Percentiles rank a stretch among this genome's conserved stretches.
phyloP scores from a whole-genome alignment of 306 rosid genomes.

The Dalbergia cultrata region DNA sequence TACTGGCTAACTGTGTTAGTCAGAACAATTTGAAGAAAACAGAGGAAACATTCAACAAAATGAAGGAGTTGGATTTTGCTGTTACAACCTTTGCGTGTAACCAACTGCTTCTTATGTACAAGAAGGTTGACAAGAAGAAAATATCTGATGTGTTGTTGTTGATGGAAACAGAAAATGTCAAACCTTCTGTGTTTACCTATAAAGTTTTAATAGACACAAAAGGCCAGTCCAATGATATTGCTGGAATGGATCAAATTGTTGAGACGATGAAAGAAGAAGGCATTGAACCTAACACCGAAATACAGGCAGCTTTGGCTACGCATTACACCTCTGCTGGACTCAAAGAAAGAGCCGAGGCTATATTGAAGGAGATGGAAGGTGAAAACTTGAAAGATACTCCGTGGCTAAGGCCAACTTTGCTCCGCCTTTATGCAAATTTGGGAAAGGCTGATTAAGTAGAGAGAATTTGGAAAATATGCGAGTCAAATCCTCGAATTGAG shows the following conservation, averaged over 20 bases:
- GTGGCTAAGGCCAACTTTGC: constrained; percentile 50
- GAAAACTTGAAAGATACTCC: constrained; percentile 52
- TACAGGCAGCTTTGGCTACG: constrained; percentile 57
- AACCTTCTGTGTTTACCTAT: constrained; percentile 70
- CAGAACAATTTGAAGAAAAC: constrained; percentile 58
- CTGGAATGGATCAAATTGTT: constrained; percentile 78
- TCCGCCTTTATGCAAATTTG: constrained; percentile 69
- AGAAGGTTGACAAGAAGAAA: constrained; percentile 73
- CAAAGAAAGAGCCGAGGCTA: constrained; percentile 67
- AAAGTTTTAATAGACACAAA: constrained; percentile 69
- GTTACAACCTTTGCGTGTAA: constrained; percentile 72
- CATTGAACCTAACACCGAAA: constrained; percentile 53
- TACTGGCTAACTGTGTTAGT: constrained; percentile 65
- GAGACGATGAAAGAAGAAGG: constrained; percentile 85
- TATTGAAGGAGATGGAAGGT: constrained; percentile 77
- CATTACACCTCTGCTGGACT: constrained; percentile 72
- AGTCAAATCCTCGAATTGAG: constrained; percentile 53
- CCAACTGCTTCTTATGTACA: constrained; percentile 82
- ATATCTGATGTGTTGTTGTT: constrained; percentile 69
- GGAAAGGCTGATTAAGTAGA: constrained; percentile 78
- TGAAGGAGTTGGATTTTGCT: constrained; percentile 73
- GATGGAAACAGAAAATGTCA: constrained; percentile 83
- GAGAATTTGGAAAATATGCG: constrained; percentile 74
- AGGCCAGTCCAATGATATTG: constrained; percentile 67
- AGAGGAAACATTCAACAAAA: constrained; percentile 77